Conservation (phyloP, 345 rosid species). For the Eucalyptus caleyi region DNA sequence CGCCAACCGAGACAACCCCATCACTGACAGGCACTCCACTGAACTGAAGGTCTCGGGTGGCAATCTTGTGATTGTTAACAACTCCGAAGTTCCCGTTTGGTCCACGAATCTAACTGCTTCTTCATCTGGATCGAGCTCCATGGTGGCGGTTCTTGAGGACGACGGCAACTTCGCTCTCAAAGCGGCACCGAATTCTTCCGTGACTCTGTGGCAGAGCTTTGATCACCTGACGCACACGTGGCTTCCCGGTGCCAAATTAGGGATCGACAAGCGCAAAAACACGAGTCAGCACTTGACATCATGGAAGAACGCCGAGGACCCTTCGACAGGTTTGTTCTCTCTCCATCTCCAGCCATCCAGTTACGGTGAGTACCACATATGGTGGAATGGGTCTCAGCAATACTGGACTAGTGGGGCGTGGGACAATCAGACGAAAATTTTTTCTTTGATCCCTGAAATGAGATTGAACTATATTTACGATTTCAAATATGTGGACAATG, state of each 20-base stretch:
- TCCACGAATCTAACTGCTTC: slow-evolving; percentile 35
- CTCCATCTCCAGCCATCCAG: slow-evolving; percentile 47
- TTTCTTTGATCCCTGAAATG: slow-evolving; percentile 65
- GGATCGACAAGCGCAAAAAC: slow-evolving; percentile 23
- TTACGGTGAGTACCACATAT: slow-evolving; percentile 20
- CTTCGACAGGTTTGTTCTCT: slow-evolving; percentile 69
- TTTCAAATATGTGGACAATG: slow-evolving; percentile 28
- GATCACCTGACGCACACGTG: slow-evolving; percentile 60
- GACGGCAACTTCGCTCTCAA: slow-evolving; percentile 55
- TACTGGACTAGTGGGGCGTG: slow-evolving; percentile 72
- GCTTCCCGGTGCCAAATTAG: slow-evolving; percentile 64
- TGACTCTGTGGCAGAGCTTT: slow-evolving; percentile 58
- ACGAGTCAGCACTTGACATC: slow-evolving; percentile 33
- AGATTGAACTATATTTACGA: slow-evolving; percentile 33
- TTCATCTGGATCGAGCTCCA: slow-evolving; percentile 7
- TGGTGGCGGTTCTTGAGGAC: slow-evolving; percentile 38
- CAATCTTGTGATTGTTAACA: slow-evolving; percentile 51
- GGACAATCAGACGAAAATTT: slow-evolving; percentile 26
- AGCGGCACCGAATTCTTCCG: slow-evolving; percentile 5
- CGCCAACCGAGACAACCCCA: slow-evolving; percentile 56
- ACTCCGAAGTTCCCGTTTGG: slow-evolving; percentile 42
- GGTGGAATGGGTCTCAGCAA: slow-evolving; percentile 28
- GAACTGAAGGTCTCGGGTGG: slow-evolving; percentile 46
- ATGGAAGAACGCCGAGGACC: slow-evolving; percentile 55
- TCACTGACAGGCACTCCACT: slow-evolving; percentile 29